These are phyloP conservation scores for Cetraspora pellucida DNA, from an alignment of 192 early-diverging fungal species.

Conservation along the genomic window DNA sequence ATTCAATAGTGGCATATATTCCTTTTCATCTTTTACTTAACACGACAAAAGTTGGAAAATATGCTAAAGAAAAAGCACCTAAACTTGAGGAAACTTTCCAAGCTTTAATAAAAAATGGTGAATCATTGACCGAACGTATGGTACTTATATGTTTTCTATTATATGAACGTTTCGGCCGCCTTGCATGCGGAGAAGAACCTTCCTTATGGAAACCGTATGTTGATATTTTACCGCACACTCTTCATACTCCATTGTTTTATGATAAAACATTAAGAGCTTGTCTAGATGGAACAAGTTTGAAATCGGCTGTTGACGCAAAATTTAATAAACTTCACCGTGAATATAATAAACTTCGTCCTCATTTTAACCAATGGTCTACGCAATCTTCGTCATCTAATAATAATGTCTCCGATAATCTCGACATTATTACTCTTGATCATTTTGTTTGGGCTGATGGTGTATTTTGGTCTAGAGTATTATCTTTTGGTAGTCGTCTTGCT, in stretches of 20 bases:
- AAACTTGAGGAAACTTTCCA: constrained; percentile 21
- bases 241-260: constrained; percentile 43
- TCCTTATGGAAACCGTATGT: constrained; percentile 57
- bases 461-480: constrained; percentile 72
- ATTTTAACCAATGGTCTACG: constrained; percentile 34
- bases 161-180: constrained; percentile 34
- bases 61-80: constrained; percentile 32
- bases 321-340: constrained; percentile 49
- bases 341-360: constrained; percentile 38
- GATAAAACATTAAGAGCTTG: constrained; percentile 38
- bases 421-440: constrained; percentile 46
- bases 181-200: not conserved
- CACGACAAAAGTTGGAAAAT: constrained; percentile 9
- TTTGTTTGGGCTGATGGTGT: constrained; percentile 67
- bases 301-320: constrained; percentile 55
- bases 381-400: constrained; percentile 27
- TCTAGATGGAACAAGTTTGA: constrained; percentile 59
- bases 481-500: constrained; percentile 47
- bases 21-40: constrained; percentile 5
- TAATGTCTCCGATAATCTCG: not conserved
- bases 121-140: constrained; percentile 40
- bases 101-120: not conserved
- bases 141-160: constrained; percentile 49
- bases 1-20: constrained; percentile 13
- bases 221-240: constrained; percentile 52